Evolutionary conservation across 2,329 filamentous ascomycete species (phyloP).

Genomic region (Drechslera avenae): DNA sequence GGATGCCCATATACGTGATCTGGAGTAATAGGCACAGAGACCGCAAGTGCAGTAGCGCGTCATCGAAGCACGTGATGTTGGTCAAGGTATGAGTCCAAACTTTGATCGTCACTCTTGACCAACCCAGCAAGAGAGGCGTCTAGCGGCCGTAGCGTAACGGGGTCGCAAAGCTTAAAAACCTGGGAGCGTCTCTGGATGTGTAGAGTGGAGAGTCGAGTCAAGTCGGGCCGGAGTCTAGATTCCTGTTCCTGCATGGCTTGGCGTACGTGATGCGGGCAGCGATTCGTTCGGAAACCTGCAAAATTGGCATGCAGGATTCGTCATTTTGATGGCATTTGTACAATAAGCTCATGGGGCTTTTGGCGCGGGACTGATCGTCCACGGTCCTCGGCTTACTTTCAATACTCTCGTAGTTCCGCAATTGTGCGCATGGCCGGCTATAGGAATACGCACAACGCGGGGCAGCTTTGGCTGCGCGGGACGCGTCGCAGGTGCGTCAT

Average conservation of each 20-base stretch:
- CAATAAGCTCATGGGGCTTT: conserved; percentile 27
- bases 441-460: conserved; percentile 29
- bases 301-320: conserved; percentile 28
- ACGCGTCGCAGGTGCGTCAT: conserved; percentile 32
- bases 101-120: no score
- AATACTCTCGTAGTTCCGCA: not conserved
- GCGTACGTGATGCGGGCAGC: conserved; percentile 21
- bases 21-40: no score
- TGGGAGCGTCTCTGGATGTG: not conserved
- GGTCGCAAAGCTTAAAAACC: not conserved
- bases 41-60: no score
- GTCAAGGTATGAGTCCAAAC: no score
- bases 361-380: conserved; percentile 6
- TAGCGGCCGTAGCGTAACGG: no score
- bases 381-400: conserved; percentile 1
- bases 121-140: no score
- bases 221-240: no score
- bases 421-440: conserved; percentile 32
- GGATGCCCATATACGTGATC: no score
- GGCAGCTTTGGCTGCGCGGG: conserved; percentile 35
- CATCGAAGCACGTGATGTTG: no score
- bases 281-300: conserved; percentile 18
- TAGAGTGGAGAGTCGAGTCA: not conserved
- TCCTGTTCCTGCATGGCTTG: conserved; percentile 30
- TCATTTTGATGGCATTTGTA: conserved; percentile 37